Percentiles rank a stretch among this genome's conserved stretches.
Evolutionary conservation across 768 basidiomycete genomes (phyloP).

Genomic region (Leccinum longicurvipes): DNA sequence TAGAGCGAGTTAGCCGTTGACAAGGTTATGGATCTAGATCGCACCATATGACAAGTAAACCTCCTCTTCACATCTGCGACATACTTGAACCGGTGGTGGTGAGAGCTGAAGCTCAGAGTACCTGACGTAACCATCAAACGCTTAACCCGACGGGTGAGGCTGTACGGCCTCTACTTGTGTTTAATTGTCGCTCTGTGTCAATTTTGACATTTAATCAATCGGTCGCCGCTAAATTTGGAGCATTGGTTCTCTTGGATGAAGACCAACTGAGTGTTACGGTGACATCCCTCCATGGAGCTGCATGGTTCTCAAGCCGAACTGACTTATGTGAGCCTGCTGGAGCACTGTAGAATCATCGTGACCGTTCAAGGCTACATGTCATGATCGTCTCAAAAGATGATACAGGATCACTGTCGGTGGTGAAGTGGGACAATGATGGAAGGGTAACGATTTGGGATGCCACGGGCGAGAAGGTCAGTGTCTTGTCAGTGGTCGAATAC

Average conservation of each 20-base stretch:
- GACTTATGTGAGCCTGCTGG: neutral
- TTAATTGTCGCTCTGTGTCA: neutral
- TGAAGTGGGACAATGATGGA: no score
- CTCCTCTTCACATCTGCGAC: neutral
- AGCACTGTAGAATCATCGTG: neutral
- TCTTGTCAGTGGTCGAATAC: neutral
- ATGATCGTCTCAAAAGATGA: neutral
- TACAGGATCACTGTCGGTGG: no score
- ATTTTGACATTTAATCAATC: neutral
- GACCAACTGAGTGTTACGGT: neutral
- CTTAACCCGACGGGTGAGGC: neutral
- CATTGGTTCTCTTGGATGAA: neutral
- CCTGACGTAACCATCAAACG: neutral
- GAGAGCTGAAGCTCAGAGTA: neutral
- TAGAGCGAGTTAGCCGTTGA: neutral
- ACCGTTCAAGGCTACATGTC: neutral
- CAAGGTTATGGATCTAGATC: neutral
- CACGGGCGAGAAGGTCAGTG: neutral
- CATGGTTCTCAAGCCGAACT: neutral
- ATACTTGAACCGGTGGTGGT: neutral
- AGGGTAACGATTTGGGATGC: no score
- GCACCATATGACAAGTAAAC: neutral
- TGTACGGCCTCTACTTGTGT: neutral
- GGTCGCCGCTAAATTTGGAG: neutral
- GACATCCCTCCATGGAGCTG: neutral